phyloP scores from a whole-genome alignment of 2,329 filamentous ascomycete species.

The Pseudocercospora pini-densiflorae region DNA sequence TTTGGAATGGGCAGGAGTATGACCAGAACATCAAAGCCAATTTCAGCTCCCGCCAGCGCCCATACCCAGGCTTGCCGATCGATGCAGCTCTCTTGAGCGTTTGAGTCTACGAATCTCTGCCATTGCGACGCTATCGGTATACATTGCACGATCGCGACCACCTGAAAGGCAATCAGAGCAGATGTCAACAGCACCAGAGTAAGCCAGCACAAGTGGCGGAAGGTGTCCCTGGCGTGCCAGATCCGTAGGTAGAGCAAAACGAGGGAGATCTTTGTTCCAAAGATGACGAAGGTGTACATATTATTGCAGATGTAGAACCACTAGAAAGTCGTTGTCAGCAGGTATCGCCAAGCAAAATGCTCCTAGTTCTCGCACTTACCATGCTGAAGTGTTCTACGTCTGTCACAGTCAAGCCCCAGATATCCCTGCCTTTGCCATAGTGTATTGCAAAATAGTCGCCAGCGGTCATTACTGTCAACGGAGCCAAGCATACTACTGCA shows the following conservation, averaged over 20 bases:
- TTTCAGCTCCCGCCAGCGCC: conserved; percentile 9
- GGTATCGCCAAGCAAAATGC: no score
- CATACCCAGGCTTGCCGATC: conserved; percentile 11
- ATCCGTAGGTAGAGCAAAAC: conserved; percentile 23
- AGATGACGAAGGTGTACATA: conserved; percentile 17
- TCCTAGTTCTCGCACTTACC: no score
- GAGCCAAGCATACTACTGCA: conserved; percentile 9
- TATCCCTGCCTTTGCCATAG: conserved; percentile 19
- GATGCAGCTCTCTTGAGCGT: conserved; percentile 15
- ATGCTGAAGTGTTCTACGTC: conserved; percentile 13
- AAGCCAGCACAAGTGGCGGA: conserved; percentile 15
- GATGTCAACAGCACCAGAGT: conserved; percentile 8
- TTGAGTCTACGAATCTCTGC: not conserved
- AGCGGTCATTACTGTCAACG: conserved; percentile 16
- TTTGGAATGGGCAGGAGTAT: conserved; percentile 20
- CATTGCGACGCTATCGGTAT: conserved; percentile 13
- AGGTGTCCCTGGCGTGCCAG: conserved; percentile 12
- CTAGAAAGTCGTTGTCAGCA: conserved; percentile 3
- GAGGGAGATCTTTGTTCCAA: conserved; percentile 23
- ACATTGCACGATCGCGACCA: conserved; percentile 17
- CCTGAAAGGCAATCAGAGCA: conserved; percentile 18
- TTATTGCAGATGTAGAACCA: conserved; percentile 24
- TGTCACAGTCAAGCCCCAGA: conserved; percentile 13
- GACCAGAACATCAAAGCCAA: conserved; percentile 21
- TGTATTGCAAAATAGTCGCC: conserved; percentile 17